Evolutionary conservation across 495 filamentous ascomycete species (phyloP), one percentile per base, ranked within the genome.

Genomic region (Neurospora sp.): DNA sequence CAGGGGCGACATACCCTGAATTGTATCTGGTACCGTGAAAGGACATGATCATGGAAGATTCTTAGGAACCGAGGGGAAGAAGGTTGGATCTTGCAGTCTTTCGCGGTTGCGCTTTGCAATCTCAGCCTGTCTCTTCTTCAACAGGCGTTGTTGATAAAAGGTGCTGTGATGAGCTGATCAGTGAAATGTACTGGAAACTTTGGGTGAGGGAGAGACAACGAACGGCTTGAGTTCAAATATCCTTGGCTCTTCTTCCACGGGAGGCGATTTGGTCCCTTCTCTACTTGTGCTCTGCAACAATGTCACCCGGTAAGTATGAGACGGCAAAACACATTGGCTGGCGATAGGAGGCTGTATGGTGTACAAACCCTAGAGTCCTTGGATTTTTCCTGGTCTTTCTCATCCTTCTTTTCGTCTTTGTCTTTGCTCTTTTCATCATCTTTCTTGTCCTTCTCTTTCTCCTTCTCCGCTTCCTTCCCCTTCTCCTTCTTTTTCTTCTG

Each of bases 201-300:
- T 12, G 1, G 18, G 37, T 11, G 8, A 6, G 42, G 48, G 69
- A 48, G 69, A 20, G 7, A 5, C 1, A 31, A 76, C 87, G 46
- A 84, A 96, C 93, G 91, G 94, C 76, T 96, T 92, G 76, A 99
- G 83, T 74, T 91, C 87, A 82, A 96, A 99, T 40, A 97, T 85
- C 72, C 96, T 86, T 69, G 94, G 93, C 76, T 89, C 89, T 71
- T 88, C 87, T 42, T 88, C 88, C 39, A 88, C 87, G 66, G 83
- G 82, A 38, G 85, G 79, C 27, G 79, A 78, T 40, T 78, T 75
- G 7, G 80, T 80, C 12, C 79, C 70, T n/a, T 83, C 82, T 35
- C n/a, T 84, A 78, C 20, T 85, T 77, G 31, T 18, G 54, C 75
- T 78, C 39, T 20, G 39, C 37, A 16, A 71, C 38, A 18, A 5